Conservation (phyloP, 805 yeast genomes). For the Candida maesae region DNA sequence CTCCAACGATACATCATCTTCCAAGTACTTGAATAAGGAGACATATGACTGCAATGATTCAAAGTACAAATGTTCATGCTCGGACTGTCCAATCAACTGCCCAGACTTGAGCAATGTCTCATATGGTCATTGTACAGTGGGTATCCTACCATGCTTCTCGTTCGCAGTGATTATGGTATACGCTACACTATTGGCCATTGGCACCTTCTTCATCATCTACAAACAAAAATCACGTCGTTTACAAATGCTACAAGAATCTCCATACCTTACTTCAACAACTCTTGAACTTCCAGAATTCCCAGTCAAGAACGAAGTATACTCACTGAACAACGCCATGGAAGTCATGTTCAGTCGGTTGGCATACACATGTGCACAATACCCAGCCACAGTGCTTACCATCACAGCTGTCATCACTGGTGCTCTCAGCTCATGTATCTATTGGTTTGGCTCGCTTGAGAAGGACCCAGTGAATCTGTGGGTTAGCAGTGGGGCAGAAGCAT, state of each 20-base stretch:
- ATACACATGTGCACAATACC: slow-evolving; percentile 55
- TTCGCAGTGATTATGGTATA: slow-evolving; percentile 56
- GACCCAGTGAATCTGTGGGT: slow-evolving; percentile 91
- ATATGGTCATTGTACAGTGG: slow-evolving; percentile 48
- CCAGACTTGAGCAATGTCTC: slow-evolving; percentile 57
- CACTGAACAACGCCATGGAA: slow-evolving; percentile 47
- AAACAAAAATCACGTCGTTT: slow-evolving; percentile 23
- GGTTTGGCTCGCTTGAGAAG: slow-evolving; percentile 59
- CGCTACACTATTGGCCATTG: slow-evolving; percentile 26
- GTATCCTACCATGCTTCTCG: slow-evolving; percentile 69
- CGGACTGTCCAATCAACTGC: slow-evolving; percentile 83
- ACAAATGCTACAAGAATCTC: slow-evolving; percentile 40
- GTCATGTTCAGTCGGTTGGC: slow-evolving; percentile 49
- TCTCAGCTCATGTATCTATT: slow-evolving; percentile 48
- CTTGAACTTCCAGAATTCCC: slow-evolving; percentile 18
- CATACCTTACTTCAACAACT: slow-evolving; percentile 31
- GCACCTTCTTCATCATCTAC: slow-evolving; percentile 23
- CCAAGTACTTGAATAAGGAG: slow-evolving; percentile 21
- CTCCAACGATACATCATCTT: slow-evolving; percentile 25
- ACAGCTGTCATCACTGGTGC: slow-evolving; percentile 39
- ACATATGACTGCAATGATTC: slow-evolving; percentile 53
- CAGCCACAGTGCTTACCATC: slow-evolving; percentile 46
- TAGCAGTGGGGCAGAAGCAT: slow-evolving; percentile 68
- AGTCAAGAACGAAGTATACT: slow-evolving; percentile 35
- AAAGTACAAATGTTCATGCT: slow-evolving; percentile 75